Percentiles rank a stretch among this genome's conserved stretches.
Evolutionary conservation across 2,329 filamentous ascomycete species (phyloP).

Genomic region (Botryosphaeria agaves): DNA sequence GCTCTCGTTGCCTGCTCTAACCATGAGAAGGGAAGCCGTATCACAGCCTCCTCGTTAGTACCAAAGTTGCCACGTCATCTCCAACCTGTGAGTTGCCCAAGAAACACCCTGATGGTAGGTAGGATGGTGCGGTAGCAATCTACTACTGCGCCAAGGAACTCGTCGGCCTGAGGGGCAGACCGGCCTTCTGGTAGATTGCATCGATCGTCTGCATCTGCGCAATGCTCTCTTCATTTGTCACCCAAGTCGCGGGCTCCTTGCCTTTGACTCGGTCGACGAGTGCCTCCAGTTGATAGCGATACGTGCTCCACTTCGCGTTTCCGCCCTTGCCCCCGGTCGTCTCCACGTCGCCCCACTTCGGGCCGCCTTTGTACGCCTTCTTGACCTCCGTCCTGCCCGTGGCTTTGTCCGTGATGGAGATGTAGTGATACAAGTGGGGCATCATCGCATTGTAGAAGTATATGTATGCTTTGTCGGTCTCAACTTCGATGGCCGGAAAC

Average conservation of each 20-base stretch:
- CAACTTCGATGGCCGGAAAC: constrained; percentile 15
- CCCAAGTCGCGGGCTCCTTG: constrained; percentile 12
- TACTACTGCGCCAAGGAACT: too few relatives aligned
- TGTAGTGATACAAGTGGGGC: constrained; percentile 18
- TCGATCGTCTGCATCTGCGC: constrained; percentile 18
- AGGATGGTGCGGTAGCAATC: too few relatives aligned
- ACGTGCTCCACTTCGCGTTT: constrained; percentile 16
- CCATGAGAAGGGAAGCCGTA: too few relatives aligned
- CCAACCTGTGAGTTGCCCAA: too few relatives aligned
- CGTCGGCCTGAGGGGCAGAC: too few relatives aligned
- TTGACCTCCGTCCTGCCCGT: constrained; percentile 10
- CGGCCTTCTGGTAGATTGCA: constrained; percentile 15
- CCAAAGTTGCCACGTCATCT: too few relatives aligned
- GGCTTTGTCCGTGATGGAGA: constrained; percentile 12
- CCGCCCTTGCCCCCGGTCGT: constrained; percentile 9
- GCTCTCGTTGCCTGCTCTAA: too few relatives aligned
- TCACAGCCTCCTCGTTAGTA: too few relatives aligned
- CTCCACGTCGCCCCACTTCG: constrained; percentile 13
- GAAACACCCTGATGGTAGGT: too few relatives aligned
- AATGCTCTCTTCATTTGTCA: constrained; percentile 16
- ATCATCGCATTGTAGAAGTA: constrained; percentile 17
- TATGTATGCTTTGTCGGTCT: constrained; percentile 13
- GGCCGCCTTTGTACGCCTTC: constrained; percentile 13
- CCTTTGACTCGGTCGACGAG: constrained; percentile 17
- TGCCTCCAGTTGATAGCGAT: constrained; percentile 17